phyloP scores from a whole-genome alignment of 139 green algal genomes.

The Chlamydomonas schloesseri region DNA sequence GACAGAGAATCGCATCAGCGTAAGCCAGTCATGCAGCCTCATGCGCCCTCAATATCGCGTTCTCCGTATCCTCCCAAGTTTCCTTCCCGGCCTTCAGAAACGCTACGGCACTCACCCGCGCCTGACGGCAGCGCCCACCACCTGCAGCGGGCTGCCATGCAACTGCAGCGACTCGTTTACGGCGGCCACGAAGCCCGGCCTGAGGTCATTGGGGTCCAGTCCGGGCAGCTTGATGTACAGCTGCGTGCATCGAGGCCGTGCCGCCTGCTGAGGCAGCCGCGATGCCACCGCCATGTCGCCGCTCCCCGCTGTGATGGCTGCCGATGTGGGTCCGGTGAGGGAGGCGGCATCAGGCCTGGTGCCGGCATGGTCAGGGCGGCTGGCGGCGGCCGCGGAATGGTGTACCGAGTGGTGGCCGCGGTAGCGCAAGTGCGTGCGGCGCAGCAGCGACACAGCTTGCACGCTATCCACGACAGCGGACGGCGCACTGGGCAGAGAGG shows the following conservation, averaged over 20 bases:
- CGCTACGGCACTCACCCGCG: conserved; percentile 19
- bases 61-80: too few species aligned
- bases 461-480: conserved; percentile 1
- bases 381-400: too few species aligned
- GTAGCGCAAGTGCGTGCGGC: conserved; percentile 14
- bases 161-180: background rate
- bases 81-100: too few species aligned
- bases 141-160: background rate
- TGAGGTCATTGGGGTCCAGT: background rate
- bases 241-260: background rate
- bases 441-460: background rate
- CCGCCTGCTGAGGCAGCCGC: background rate
- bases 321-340: background rate
- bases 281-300: background rate
- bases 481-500: too few species aligned
- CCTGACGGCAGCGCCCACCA: too few species aligned
- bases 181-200: background rate
- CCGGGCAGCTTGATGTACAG: conserved; percentile 25
- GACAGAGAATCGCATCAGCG: too few species aligned
- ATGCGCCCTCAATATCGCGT: too few species aligned
- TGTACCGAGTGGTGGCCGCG: background rate
- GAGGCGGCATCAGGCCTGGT: background rate
- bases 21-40: too few species aligned
- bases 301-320: too few species aligned
- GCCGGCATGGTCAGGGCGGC: too few species aligned